Base-by-base conservation (phyloP, 2,329 filamentous ascomycete genomes). In the Coleophoma cylindrospora region DNA sequence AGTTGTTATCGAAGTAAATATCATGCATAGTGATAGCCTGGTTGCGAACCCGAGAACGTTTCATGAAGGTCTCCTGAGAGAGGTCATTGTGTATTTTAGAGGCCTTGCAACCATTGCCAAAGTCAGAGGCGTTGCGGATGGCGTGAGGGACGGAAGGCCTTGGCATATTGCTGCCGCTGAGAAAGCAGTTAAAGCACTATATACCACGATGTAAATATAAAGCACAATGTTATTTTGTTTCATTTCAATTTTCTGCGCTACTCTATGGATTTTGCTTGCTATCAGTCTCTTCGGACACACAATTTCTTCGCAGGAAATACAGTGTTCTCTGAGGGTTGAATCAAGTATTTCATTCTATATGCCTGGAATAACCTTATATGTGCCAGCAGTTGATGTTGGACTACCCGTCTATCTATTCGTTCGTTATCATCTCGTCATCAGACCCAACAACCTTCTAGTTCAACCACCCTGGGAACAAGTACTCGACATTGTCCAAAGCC, bases 401-500 rank as follows among this genome's bases (percentile, higher is more conserved):
- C 40, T 19, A 43, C 34, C 49, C 17, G 17, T 41, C 17, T 41
- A 19, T 41, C 14, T 41, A 41, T 41, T 15, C 3, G 19, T 17
- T 41, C 38, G 21, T 40, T 41, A 41, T 41, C 15, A 12, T 48
- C 40, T 48, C 13, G 14, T 45, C 50, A 43, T 52, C 12, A 12
- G 7, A 5, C 22, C 17, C 6, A 17, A 15, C 11, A 13, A 34
- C 11, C 40, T 12, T 15, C 40, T 52, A 52, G 40, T 48, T 45
- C 53, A 48, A 65, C 13, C 64, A 55, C 63, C 85, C 87, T 1
- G 91, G 91, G 72, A 96, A 97, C 51, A 99, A 72, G 76, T 87
- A 99, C 63, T 86, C 80, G 48, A 96, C 73, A 72, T 83, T 92
- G 77, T 89, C 81, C 70, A 87, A 77, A 1, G 87, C 88, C 68